A percentile compares a stretch with the other conserved stretches of the same genome.
These are phyloP conservation scores for Vitis hybrid DNA, from an alignment of 177 flowering plant species.

Conservation along the genomic window DNA sequence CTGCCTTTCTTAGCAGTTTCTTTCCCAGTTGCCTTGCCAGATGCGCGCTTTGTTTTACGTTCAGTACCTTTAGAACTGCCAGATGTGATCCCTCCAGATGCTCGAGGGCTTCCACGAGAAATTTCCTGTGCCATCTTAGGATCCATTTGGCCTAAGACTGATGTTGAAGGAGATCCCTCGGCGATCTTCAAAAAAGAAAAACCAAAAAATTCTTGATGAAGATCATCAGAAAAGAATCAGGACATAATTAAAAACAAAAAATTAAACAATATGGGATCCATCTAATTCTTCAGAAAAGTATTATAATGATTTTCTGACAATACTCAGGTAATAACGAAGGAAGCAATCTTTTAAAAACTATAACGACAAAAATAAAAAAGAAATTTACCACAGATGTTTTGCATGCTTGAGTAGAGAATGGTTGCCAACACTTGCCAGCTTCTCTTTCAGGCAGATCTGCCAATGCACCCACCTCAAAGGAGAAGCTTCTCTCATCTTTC, in stretches of 20 bases:
- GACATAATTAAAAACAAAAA: not conserved
- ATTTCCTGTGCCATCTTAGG: conserved; percentile 28
- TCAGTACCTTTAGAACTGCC: conserved; percentile 43
- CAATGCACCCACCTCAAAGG: conserved; percentile 52
- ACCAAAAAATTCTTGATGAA: not conserved
- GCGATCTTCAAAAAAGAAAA: conserved; percentile 33
- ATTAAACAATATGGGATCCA: not conserved
- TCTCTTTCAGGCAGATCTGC: conserved; percentile 41
- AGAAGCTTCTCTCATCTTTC: conserved; percentile 50
- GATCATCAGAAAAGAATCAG: not conserved
- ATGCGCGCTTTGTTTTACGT: conserved; percentile 49
- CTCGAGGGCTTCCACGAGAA: conserved; percentile 33
- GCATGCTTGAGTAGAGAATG: conserved; percentile 32
- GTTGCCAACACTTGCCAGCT: conserved; percentile 39
- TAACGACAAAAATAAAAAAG: not conserved
- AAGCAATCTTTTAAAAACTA: not conserved
- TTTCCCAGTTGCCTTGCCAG: conserved; percentile 45
- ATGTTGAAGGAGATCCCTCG: conserved; percentile 31
- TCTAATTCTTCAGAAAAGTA: no score
- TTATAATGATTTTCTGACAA: no score
- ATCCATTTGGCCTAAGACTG: conserved; percentile 31
- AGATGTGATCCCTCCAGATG: conserved; percentile 25
- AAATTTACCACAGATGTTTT: conserved; percentile 35
- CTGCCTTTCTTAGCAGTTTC: conserved; percentile 47
- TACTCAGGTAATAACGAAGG: not conserved